phyloP scores from a whole-genome alignment of 2,329 filamentous ascomycete genomes.

The Falciphora oryzae region DNA sequence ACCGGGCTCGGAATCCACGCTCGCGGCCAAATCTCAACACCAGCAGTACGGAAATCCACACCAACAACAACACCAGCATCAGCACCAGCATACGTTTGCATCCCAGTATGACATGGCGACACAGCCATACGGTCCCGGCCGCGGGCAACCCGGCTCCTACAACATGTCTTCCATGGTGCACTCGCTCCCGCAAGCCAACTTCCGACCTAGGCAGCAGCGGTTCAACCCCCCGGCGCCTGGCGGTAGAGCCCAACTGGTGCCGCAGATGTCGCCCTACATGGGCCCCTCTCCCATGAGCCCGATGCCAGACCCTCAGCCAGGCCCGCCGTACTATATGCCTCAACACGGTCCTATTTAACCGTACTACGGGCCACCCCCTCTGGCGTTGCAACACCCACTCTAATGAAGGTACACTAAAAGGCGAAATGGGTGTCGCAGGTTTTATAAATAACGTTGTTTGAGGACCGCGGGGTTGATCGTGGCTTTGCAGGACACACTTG shows the following conservation, averaged over 20 bases:
- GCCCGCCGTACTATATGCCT: conserved; percentile 39
- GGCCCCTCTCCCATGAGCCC: conserved; percentile 21
- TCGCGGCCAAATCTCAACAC: conserved; percentile 3
- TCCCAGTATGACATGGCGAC: conserved; percentile 8
- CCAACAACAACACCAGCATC: background rate
- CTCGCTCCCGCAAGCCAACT: conserved; percentile 36
- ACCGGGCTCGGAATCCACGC: background rate
- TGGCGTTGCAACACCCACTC: conserved; percentile 30
- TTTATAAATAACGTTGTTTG: too few species aligned
- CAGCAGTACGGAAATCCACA: background rate
- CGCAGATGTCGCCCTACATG: conserved; percentile 19
- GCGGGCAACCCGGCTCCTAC: conserved; percentile 24
- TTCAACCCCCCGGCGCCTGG: conserved; percentile 30
- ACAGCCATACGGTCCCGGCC: background rate
- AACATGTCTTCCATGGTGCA: conserved; percentile 41
- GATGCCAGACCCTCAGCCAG: conserved; percentile 17
- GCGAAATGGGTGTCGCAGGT: too few species aligned
- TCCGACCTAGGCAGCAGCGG: conserved; percentile 30
- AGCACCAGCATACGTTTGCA: conserved; percentile 8
- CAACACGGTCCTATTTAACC: conserved; percentile 37
- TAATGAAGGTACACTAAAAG: too few species aligned
- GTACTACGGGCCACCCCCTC: conserved; percentile 36
- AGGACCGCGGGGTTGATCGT: too few species aligned
- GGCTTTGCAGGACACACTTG: too few species aligned
- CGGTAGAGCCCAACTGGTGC: conserved; percentile 27